These are phyloP conservation scores for Fulvia fulva DNA, from an alignment of 2,329 filamentous ascomycete genomes.

Conservation along the genomic window DNA sequence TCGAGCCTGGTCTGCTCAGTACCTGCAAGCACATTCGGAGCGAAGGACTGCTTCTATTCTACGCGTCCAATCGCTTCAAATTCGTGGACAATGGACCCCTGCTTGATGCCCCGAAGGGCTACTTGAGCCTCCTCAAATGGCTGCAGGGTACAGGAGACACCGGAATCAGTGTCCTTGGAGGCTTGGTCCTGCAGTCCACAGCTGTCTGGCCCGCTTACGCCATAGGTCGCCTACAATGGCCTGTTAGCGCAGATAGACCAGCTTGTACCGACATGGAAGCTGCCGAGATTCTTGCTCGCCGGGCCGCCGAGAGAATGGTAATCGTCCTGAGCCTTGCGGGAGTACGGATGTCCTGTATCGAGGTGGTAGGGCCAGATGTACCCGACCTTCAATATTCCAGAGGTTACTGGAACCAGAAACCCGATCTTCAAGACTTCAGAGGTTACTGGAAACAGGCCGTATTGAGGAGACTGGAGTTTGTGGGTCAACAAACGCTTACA, in stretches of 20 bases:
- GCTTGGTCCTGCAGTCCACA: not conserved
- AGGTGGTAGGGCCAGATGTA: not conserved
- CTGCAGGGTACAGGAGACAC: not conserved
- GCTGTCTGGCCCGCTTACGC: not conserved
- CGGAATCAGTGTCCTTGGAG: not conserved
- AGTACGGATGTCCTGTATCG: not conserved
- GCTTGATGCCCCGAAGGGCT: not conserved
- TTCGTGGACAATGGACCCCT: not conserved
- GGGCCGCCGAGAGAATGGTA: not conserved
- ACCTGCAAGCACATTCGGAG: not conserved
- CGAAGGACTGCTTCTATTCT: not conserved
- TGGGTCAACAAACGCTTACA: no score
- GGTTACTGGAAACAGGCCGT: no score
- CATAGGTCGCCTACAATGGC: not conserved
- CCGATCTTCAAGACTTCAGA: no score
- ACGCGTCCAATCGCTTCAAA: not conserved
- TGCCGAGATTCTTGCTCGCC: not conserved
- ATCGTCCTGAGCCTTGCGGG: not conserved
- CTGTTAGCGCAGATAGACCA: not conserved
- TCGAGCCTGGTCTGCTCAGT: not conserved
- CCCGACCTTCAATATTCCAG: no score
- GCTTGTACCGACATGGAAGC: not conserved
- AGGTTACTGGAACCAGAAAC: no score
- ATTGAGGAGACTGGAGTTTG: no score
- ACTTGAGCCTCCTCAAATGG: not conserved